phyloP scores from a whole-genome alignment of 805 yeast genomes.

The Priceomyces fermenticarens region DNA sequence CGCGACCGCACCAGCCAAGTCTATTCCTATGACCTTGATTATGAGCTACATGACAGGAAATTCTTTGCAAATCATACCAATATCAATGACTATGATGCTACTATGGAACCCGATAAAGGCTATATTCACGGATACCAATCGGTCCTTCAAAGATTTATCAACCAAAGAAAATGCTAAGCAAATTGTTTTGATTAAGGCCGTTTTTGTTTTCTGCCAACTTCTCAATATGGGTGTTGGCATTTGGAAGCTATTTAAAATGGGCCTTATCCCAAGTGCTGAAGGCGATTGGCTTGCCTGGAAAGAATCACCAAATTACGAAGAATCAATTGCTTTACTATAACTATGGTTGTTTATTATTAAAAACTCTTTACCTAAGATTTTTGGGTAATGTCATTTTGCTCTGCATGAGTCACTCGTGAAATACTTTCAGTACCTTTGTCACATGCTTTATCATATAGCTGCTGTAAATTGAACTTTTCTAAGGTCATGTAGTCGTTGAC shows the following conservation, averaged over 20 bases:
- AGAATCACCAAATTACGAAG: slow-evolving; percentile 25
- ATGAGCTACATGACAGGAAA: slow-evolving; percentile 95
- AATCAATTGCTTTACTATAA: slow-evolving; percentile 3
- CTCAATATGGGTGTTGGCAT: slow-evolving; percentile 70
- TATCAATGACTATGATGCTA: slow-evolving; percentile 84
- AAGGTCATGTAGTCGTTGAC: slow-evolving; percentile 61
- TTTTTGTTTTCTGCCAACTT: slow-evolving; percentile 40
- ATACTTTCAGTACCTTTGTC: neutral
- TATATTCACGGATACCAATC: slow-evolving; percentile 51
- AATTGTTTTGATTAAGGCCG: slow-evolving; percentile 22
- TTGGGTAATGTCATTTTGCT: too few species aligned
- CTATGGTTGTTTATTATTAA: too few species aligned
- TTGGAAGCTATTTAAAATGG: slow-evolving; percentile 85
- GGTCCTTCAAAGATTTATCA: slow-evolving; percentile 50
- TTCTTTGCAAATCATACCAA: slow-evolving; percentile 83
- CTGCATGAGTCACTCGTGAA: slow-evolving; percentile 17
- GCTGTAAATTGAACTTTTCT: slow-evolving; percentile 77
- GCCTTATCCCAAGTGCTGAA: slow-evolving; percentile 78
- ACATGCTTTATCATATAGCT: slow-evolving; percentile 56
- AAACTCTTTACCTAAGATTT: too few species aligned
- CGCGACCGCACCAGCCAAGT: slow-evolving; percentile 77
- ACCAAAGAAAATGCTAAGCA: slow-evolving; percentile 34
- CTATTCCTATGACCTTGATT: slow-evolving; percentile 81
- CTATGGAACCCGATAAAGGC: slow-evolving; percentile 77
- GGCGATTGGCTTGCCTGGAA: slow-evolving; percentile 97